Conservation (phyloP, 805 yeast genomes). For the Kuraishia ogatae region DNA sequence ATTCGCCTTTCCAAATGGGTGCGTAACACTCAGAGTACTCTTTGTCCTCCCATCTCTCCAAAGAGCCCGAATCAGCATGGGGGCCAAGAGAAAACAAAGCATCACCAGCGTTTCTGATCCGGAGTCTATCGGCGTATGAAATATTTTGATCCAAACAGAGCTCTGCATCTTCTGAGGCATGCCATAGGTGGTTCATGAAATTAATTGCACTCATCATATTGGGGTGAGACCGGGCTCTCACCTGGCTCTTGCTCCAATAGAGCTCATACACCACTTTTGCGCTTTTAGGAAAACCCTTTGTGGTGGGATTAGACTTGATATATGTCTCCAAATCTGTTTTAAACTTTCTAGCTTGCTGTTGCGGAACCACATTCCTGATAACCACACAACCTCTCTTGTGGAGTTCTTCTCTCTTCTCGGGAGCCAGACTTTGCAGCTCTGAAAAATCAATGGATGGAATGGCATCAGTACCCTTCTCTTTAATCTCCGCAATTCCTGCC, state of each 20-base stretch:
- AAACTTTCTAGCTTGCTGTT: slow-evolving; percentile 12
- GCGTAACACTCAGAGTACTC: slow-evolving; percentile 25
- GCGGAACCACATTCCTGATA: slow-evolving; percentile 21
- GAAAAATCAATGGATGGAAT: slow-evolving; percentile 12
- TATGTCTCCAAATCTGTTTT: slow-evolving; percentile 17
- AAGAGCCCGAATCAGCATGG: slow-evolving; percentile 31
- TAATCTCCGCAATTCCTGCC: slow-evolving; percentile 13
- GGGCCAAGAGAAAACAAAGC: slow-evolving; percentile 25
- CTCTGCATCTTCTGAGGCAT: slow-evolving; percentile 7
- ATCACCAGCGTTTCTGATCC: slow-evolving; percentile 30
- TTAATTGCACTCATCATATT: slow-evolving; percentile 16
- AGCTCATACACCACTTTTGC: slow-evolving; percentile 18
- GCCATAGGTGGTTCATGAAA: slow-evolving; percentile 8
- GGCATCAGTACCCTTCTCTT: slow-evolving; percentile 11
- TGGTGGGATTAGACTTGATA: slow-evolving; percentile 19
- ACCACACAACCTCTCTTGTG: slow-evolving; percentile 20
- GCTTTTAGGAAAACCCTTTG: slow-evolving; percentile 19
- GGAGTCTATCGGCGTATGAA: slow-evolving; percentile 32
- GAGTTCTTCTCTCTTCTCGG: slow-evolving; percentile 2
- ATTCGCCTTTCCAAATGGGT: slow-evolving; percentile 26
- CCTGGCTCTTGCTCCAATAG: slow-evolving; percentile 31
- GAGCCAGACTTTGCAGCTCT: slow-evolving; percentile 9
- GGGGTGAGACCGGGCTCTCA: slow-evolving; percentile 28
- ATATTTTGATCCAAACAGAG: slow-evolving; percentile 21
- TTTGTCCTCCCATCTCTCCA: slow-evolving; percentile 38